Base-by-base conservation (phyloP, 1,284 basidiomycete species). In the Mycosarcoma maydis region DNA sequence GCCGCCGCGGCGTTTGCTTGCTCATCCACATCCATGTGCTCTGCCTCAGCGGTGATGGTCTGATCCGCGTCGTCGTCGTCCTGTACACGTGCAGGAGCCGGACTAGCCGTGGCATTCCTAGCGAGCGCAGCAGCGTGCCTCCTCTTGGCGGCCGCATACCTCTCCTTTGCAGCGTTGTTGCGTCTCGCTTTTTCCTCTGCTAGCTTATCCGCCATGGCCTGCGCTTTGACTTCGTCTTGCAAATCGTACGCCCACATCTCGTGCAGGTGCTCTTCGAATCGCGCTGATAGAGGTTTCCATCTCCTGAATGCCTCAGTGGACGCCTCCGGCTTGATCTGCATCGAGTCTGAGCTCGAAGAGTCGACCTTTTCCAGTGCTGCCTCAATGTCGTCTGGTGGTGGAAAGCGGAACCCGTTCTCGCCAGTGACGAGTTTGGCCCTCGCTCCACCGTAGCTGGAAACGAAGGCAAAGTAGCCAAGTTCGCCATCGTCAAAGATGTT, bases 401-500 rank as follows among this genome's bases (percentile, higher is more conserved):
- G 87, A 75, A 87, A 91, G 2, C 86, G 86, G 78, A 96, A 98
- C 5, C 68, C 60, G 45, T 90, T 82, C n/a, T 70, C 58, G 0
- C 94, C 94, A 26, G 93, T 88, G 80, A 97, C 96, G 61, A 96
- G 86, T 40, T 84, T 86, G 6, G 93, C 90, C 62, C 89, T 87
- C 1, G 92, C 96, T 50, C 90, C 90, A 65, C 94, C 94, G 84
- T 93, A 99, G 36, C 95, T 85, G 3, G 92, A 96, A 47, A 96
- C 88, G 84, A 96, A 90, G 0, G 94, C 92, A 79, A 94, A 98
- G 83, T 99, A 99, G 0, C 96, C 96, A 6, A 97, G 84, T 17
- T 90, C 90, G 10, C 96, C 96, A 81, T 99, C 96, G 82, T 99
- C 94, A 79, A 92, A 90, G 1, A 87, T 86, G 71, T 94, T 93